These are phyloP conservation scores for Dacryopinax primogenitus DNA, from an alignment of 768 basidiomycete genomes.

Conservation along the genomic window DNA sequence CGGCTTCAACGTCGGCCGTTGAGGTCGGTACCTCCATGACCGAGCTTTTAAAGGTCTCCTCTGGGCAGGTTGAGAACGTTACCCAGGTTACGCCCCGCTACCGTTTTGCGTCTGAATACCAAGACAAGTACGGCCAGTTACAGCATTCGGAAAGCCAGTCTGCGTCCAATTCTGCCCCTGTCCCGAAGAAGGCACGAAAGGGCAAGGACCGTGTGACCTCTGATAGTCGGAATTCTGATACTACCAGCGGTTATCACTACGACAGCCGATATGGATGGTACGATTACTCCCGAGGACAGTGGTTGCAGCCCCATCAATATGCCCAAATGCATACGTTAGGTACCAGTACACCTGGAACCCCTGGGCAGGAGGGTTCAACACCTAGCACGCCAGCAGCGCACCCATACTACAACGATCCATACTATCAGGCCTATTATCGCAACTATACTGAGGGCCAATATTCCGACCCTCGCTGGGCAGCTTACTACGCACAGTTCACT, in stretches of 20 bases:
- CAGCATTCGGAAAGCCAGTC: neutral
- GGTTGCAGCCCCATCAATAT: slow-evolving; percentile 2
- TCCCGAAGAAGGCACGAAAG: neutral
- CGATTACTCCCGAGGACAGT: slow-evolving; percentile 1
- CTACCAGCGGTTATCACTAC: slow-evolving; percentile 3
- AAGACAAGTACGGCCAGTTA: neutral
- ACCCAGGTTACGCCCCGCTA: neutral
- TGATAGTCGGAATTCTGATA: neutral
- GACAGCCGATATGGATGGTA: slow-evolving; percentile 8
- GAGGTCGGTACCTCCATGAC: neutral
- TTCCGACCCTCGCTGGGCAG: neutral
- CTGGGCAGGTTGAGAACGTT: neutral
- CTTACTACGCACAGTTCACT: neutral
- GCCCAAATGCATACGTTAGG: neutral
- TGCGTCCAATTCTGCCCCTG: neutral
- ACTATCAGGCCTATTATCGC: neutral
- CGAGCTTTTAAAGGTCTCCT: neutral
- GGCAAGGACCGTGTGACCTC: neutral
- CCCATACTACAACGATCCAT: neutral
- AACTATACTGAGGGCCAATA: neutral
- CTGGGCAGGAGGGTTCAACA: neutral
- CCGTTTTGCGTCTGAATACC: neutral
- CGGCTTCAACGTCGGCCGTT: neutral
- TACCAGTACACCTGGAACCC: neutral
- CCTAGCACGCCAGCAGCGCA: neutral